Base-by-base conservation (phyloP, 345 rosid genomes). In the Anastatica hierochuntica region DNA sequence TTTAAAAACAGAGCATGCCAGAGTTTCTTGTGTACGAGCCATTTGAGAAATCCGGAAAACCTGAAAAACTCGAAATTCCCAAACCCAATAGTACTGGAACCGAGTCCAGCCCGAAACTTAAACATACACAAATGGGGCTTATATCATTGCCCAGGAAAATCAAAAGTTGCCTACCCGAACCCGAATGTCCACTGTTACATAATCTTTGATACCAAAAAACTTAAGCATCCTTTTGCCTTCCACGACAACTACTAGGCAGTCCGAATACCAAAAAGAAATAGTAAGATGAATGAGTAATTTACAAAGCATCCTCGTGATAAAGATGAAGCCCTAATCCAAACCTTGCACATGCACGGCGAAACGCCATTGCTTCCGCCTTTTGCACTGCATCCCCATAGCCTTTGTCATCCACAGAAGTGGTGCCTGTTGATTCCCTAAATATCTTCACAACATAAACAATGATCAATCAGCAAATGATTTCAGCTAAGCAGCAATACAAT, bases 281-380 rank as follows among this genome's bases (percentile, higher is more conserved):
- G 49, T 27, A 6, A 31, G 26, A 30, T n/a, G n/a, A 29, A 41
- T 10, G 7, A 44, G 44, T 2, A 5, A 14, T 21, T 65, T 70
- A 78, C 57, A 70, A 37, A 66, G 78, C 43, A 49, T 88, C 95
- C 57, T 88, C 95, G 56, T 85, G 92, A 57, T 84, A 88, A 46
- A 84, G 90, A 67, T 88, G 88, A 67, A 84, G 95, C 16, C 95
- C 97, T 4, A 84, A 85, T 21, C 97, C 97, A 52, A 88, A 72
- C 43, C 88, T 77, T 4, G 88, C 97, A 67, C 95, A 88, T 4
- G 92, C 90, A 44, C 95, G 74, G 3, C 92, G 81, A 65, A 85
- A 88, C 13, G 97, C 95, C 97, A 88, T 84, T 26, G 92, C 88
- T 72, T 88, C 95, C 8, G 97, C 97, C 71, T 80, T 82, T 63